Base-by-base conservation (phyloP, 768 basidiomycete species). In the Pisolithus orientalis region DNA sequence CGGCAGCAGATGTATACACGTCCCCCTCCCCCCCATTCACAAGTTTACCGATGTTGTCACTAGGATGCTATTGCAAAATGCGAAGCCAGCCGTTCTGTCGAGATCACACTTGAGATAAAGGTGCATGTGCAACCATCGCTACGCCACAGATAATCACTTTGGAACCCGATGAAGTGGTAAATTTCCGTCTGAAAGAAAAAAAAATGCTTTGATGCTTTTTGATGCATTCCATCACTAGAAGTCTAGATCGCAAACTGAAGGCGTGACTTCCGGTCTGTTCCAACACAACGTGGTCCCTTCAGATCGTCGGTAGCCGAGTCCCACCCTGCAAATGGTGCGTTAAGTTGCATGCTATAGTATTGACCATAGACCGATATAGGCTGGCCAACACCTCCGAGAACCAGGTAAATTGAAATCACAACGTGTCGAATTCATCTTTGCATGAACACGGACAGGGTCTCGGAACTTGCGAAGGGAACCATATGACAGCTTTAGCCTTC, bases 321-420 rank as follows among this genome's bases (percentile, higher is more conserved):
- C 59, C 59, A 52, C 46, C 50, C 55, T 46, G 55, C 43, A 45
- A 31, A 44, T 31, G 38, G 32, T 25, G 44, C 49, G 52, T 45
- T 34, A 14, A 11, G 49, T 51, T 32, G 29, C 17, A 39, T 39
- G 37, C n/a, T 38, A 28, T 42, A 39, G 46, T 49, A 49, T 53
- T 65, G 39, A 46, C 66, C 56, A 64, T 63, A 57, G 62, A 44
- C n/a, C 53, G 65, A 58, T 60, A 64, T 58, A 42, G 13, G 39
- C 45, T 38, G 44, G 51, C 29, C 21, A 51, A 28, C 48, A 54
- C 50, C 55, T 59, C 53, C 11, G 44, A 50, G 50, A 31, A 49
- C 59, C 47, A 50, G 51, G 25, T 14, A 56, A 45, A 14, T 42
- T 58, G 65, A 53, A 55, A 58, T 54, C 51, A 45, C 46, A 46